Base-by-base conservation (phyloP, 2,329 filamentous ascomycete species). In the Penicillium palitans region DNA sequence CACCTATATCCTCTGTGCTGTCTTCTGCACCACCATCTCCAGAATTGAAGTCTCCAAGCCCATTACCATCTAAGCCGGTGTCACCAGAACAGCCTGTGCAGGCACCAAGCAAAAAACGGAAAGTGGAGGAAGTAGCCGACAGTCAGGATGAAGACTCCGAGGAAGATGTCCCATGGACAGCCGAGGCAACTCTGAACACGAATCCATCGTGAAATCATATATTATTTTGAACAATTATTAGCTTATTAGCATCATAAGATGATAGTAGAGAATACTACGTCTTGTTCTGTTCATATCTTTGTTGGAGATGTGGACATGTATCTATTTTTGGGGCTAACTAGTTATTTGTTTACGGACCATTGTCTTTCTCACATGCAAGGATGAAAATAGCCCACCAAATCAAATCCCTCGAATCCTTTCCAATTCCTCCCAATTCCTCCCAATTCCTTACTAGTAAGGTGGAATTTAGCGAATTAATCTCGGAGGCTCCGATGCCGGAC, bases 101-200 rank as follows among this genome's bases (percentile, higher is more conserved):
- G 35, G 57, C 62, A 24, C 60, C 68, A 54, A 62, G 39, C 37
- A 64, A 72, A 19, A 80, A 80, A 62, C 74, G 79, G 25, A 80
- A 80, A 57, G 70, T 74, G 17, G 70, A 74, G 39, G 77, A 80
- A 62, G 71, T 79, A 31, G 74, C 74, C 3, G 76, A 79, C 59
- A 79, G 76, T 46, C 76, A 79, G 49, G 78, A 79, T 37, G 78
- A 78, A 35, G 72, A 72, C 25, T 75, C 73, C 2, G 70, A 72
- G 19, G 69, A 65, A 9, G 68, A 66, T 29, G 21, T 19, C 37
- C 68, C 67, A 35, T 74, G 68, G 70, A 61, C 66, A 31, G 64
- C 69, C 21, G 65, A 65, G 40, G 49, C 40, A 29, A 52, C 41
- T 24, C 19, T 57, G 7, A 52, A 52, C 7, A 33, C 47, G 31